Evolutionary conservation across 495 filamentous ascomycete genomes (phyloP), one percentile per base, ranked within the genome.

Genomic region (Penicillium cosmopolitanum): DNA sequence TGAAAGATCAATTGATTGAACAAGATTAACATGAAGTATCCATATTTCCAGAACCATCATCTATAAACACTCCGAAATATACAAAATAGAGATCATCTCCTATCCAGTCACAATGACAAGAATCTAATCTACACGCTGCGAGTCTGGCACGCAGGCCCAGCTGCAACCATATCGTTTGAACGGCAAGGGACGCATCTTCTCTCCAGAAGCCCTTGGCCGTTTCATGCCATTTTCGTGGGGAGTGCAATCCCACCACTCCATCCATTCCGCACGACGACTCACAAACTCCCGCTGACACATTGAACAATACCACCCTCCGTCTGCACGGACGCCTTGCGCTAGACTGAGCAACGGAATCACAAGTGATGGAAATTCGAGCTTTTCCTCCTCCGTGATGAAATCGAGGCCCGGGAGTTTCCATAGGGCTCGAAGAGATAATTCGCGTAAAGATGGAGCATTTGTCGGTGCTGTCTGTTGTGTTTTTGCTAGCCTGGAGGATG

Each of bases 171-270:
- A 66, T 43, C 84, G 75, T 19, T 86, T 62, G 64, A 93, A 89
- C 1, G 89, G 89, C 40, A 91, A 70, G 36, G 79, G 75, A 9
- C 75, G 70, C 19, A 79, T 60, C 55, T 50, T 67, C 53, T 75
- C 73, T 0, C 72, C 72, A n/a, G 72, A 66, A 28, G 50, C 44
- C 9, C 77, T 69, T 1, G 75, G 70, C 42, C 70, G 63, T 60
- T 79, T 79, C 57, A 79, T 63, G 13, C 77, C 77, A 53, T 75
- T 80, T 62, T 80, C 77, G 54, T 74, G 73, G 1, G 74, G 75
- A 9, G 64, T 73, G 56, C 67, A 76, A 60, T 84, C 80, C 85
- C 87, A 90, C 83, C 87, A 91, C 67, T 93, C 89, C 50, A 90
- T 79, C 89, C 89, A 93, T 62, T 89, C 80, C 0, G 87, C 77